Evolutionary conservation across 768 basidiomycete species (phyloP).

Genomic region (Exsudoporus frostii): DNA sequence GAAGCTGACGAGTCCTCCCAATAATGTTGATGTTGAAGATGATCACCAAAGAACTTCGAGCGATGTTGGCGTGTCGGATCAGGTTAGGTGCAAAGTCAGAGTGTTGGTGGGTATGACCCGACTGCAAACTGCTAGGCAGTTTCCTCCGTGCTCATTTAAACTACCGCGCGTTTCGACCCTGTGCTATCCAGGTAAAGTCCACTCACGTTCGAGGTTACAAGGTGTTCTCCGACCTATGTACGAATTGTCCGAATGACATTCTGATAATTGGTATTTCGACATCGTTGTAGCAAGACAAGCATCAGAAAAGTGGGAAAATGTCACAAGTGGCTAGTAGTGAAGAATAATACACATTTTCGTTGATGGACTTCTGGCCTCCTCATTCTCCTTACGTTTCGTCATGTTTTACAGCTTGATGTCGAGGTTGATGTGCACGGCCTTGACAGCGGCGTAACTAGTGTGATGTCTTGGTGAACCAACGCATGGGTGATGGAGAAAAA

Average conservation of each 20-base stretch:
- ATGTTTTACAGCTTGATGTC: conserved; percentile 14
- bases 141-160: background rate
- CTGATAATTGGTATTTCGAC: background rate
- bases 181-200: too few species aligned
- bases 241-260: background rate
- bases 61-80: background rate
- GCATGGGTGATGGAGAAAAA: background rate
- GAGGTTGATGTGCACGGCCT: conserved; percentile 48
- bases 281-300: background rate
- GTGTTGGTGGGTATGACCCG: background rate
- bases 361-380: background rate
- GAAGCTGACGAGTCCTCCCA: background rate
- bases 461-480: background rate
- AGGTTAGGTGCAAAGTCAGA: background rate
- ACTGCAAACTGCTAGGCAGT: background rate
- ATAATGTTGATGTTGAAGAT: background rate
- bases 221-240: background rate
- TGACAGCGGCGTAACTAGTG: conserved; percentile 22
- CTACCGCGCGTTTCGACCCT: too few species aligned
- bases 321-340: background rate
- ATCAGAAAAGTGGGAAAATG: background rate
- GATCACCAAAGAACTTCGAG: background rate
- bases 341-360: background rate
- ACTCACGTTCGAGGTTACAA: too few species aligned
- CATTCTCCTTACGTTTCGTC: background rate